Evolutionary conservation across 495 filamentous ascomycete genomes (phyloP).

Genomic region (Aspergillus kassunensis): DNA sequence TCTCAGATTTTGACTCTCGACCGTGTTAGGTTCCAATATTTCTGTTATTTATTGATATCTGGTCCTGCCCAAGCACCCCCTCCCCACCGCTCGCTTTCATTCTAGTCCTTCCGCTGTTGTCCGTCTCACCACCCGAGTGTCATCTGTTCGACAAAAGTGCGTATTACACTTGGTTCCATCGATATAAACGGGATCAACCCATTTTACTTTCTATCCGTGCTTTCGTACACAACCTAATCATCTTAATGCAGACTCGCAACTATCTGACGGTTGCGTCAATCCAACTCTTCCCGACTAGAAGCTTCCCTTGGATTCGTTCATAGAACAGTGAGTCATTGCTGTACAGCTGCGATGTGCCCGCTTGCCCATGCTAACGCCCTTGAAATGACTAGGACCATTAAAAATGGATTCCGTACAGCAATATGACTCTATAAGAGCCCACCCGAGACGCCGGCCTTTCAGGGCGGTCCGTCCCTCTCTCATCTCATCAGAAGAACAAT

Average conservation of each 20-base stretch:
- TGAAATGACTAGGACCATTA: constrained; percentile 2
- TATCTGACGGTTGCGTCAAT: constrained; percentile 2
- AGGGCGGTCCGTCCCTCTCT: constrained; percentile 28
- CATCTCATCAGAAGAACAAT: constrained; percentile 18
- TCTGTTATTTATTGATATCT: constrained; percentile 1
- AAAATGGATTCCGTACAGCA: constrained; percentile 10
- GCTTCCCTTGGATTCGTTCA: constrained; percentile 8
- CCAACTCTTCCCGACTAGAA: constrained; percentile 1
- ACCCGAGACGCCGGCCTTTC: constrained; percentile 27
- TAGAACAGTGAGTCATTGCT: constrained; percentile 9
- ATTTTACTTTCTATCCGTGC: not conserved
- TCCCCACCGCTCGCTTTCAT: not conserved
- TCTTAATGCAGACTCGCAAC: not conserved
- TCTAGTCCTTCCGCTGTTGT: not conserved
- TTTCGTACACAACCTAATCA: constrained; percentile 1
- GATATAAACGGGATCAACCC: not conserved
- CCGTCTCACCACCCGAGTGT: not conserved
- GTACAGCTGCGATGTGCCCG: not conserved
- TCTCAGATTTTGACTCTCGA: not conserved
- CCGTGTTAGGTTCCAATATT: not conserved
- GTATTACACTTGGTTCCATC: not conserved
- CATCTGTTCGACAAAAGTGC: too few species aligned
- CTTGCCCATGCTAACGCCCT: constrained; percentile 7
- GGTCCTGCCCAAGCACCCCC: not conserved
- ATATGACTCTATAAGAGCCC: constrained; percentile 12